phyloP scores from a whole-genome alignment of 2,329 filamentous ascomycete genomes.

The Kalaharituber pfeilii region DNA sequence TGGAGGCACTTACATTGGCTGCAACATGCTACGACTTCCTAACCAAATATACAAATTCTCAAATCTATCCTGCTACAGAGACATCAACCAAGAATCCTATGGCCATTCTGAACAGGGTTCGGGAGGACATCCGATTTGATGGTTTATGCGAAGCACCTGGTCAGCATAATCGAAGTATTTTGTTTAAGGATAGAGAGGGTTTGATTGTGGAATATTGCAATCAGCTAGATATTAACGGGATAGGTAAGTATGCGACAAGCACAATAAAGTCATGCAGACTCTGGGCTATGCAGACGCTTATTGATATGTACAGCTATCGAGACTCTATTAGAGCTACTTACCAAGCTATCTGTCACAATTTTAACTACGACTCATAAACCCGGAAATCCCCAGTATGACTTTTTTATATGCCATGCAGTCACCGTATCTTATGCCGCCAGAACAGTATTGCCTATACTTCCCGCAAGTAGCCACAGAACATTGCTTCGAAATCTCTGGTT shows the following conservation, averaged over 20 bases:
- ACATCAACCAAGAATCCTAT: constrained; percentile 37
- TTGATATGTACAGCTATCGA: not conserved
- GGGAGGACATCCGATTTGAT: constrained; percentile 52
- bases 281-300: no score
- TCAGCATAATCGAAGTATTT: constrained; percentile 43
- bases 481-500: constrained; percentile 84
- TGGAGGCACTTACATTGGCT: constrained; percentile 65
- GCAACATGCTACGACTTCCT: constrained; percentile 41
- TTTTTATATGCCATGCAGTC: constrained; percentile 65
- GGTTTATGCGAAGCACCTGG: constrained; percentile 43
- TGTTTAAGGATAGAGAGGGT: constrained; percentile 53
- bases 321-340: constrained; percentile 11
- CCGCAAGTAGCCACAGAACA: constrained; percentile 50
- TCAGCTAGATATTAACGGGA: constrained; percentile 6
- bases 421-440: constrained; percentile 77
- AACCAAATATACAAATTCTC: constrained; percentile 52
- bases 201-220: constrained; percentile 79
- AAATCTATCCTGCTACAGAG: constrained; percentile 21
- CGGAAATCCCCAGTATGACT: constrained; percentile 53
- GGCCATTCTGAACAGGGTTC: constrained; percentile 53
- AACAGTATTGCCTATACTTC: constrained; percentile 64
- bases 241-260: not conserved
- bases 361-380: constrained; percentile 37
- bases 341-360: constrained; percentile 37
- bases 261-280: not conserved